Conservation (phyloP, 345 rosid species). For the Brassica rapa region DNA sequence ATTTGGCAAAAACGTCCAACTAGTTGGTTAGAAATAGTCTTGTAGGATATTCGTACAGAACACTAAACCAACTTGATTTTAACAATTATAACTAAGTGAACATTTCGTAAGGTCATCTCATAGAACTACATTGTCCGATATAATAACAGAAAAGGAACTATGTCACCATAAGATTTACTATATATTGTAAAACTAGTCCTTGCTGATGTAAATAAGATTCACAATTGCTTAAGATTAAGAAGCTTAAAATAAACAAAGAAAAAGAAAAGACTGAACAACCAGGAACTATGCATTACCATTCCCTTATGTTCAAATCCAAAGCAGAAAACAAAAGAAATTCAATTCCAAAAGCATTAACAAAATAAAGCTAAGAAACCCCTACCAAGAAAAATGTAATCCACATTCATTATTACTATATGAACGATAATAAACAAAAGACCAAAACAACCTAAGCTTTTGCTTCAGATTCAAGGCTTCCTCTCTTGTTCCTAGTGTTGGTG, state of each 20-base stretch:
- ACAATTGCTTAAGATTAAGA: background rate
- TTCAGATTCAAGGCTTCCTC: conserved; percentile 13
- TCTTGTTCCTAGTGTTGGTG: conserved; percentile 11
- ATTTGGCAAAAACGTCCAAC: no score
- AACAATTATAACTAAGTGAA: no score
- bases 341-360: background rate
- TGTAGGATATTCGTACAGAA: background rate
- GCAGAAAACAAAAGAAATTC: background rate
- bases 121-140: no score
- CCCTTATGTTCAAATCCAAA: background rate
- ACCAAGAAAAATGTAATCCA: background rate
- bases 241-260: background rate
- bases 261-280: background rate
- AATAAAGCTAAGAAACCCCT: background rate
- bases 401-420: background rate
- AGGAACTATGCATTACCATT: background rate
- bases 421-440: background rate
- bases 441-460: conserved; percentile 3
- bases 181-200: no score
- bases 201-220: no score
- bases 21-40: no score
- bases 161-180: no score
- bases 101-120: background rate
- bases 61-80: background rate
- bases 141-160: no score